Evolutionary conservation across 2,329 filamentous ascomycete species (phyloP).

Genomic region (Calycina herbarum): DNA sequence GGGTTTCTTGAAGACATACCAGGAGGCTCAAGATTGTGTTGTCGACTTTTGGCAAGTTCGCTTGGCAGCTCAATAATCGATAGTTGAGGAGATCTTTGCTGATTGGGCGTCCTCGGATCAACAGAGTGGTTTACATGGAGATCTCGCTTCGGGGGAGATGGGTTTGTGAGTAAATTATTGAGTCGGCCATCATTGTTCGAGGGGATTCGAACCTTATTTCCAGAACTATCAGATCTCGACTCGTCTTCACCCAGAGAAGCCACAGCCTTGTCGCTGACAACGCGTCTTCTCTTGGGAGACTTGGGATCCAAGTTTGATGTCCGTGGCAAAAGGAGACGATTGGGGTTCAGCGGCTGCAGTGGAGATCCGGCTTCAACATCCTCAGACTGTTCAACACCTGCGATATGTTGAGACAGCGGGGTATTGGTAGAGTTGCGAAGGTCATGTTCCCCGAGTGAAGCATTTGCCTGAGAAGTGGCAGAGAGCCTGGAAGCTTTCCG

Average conservation of each 20-base stretch:
- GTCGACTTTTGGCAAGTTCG: not conserved
- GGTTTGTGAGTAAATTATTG: constrained; percentile 25
- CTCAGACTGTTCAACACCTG: not conserved
- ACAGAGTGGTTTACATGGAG: constrained; percentile 11
- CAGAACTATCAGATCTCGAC: constrained; percentile 1
- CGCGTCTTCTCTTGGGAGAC: constrained; percentile 22
- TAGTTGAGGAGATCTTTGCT: not conserved
- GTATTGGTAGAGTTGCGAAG: not conserved
- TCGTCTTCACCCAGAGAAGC: constrained; percentile 32
- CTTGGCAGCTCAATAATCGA: not conserved
- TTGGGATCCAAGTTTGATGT: constrained; percentile 21
- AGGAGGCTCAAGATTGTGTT: constrained; percentile 8
- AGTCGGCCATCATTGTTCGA: constrained; percentile 16
- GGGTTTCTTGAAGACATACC: constrained; percentile 15
- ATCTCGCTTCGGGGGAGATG: constrained; percentile 27
- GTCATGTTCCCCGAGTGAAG: constrained; percentile 3
- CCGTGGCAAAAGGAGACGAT: constrained; percentile 30
- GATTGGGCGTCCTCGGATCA: not conserved
- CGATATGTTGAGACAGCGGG: not conserved
- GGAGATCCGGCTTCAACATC: constrained; percentile 19
- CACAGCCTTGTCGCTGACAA: constrained; percentile 22
- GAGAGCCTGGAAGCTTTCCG: constrained; percentile 14
- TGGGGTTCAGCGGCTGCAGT: constrained; percentile 32
- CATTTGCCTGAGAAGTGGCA: constrained; percentile 10
- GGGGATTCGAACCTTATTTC: not conserved